Percentiles rank a stretch among this genome's conserved stretches.
phyloP scores from a whole-genome alignment of 345 rosid species.

The Combretum micranthum region DNA sequence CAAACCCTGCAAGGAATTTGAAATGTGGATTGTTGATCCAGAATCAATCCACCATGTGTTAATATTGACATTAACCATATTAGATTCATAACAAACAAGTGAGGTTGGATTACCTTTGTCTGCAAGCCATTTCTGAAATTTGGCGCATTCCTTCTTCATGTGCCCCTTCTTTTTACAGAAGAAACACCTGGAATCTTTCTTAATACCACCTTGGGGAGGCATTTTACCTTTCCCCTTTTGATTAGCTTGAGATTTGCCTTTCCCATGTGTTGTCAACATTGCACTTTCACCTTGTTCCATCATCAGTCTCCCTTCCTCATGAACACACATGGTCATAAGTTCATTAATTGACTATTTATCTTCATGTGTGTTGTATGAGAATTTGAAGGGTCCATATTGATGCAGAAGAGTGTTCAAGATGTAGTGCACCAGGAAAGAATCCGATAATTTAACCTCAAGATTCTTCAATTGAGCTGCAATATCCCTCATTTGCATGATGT shows the following conservation, averaged over 20 bases:
- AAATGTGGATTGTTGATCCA: too few species aligned
- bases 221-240: neutral
- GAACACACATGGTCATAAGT: conserved; percentile 1
- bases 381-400: neutral
- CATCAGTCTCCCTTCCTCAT: neutral
- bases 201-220: neutral
- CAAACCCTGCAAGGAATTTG: neutral
- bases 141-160: too few species aligned
- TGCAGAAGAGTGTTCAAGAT: neutral
- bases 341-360: conserved; percentile 2
- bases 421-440: neutral
- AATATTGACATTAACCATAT: neutral
- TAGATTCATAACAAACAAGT: neutral
- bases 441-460: neutral
- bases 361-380: neutral
- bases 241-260: neutral
- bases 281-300: neutral
- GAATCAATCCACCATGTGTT: too few species aligned
- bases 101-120: neutral
- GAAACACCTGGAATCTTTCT: neutral
- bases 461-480: neutral
- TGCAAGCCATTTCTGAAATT: neutral
- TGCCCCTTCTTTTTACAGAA: conserved; percentile 1
- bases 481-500: too few species aligned
- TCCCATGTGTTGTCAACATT: neutral